These are phyloP conservation scores for Alternaria angustiovoidea DNA, from an alignment of 2,329 filamentous ascomycete genomes.

Conservation along the genomic window DNA sequence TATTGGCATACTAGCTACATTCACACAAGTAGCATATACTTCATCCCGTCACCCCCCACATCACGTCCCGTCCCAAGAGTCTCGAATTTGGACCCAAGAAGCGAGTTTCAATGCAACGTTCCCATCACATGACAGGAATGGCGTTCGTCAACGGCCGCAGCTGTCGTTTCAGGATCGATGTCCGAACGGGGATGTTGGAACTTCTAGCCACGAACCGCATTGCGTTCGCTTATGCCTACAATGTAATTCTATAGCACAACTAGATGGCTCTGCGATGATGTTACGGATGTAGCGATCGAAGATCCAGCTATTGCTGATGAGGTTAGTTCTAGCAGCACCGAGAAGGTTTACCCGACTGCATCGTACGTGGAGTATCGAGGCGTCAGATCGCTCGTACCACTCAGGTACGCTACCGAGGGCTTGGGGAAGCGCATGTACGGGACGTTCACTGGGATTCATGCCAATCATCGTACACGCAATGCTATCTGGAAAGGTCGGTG, in stretches of 20 bases:
- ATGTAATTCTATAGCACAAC: neutral
- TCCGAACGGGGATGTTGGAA: slow-evolving; percentile 1
- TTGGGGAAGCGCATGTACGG: neutral
- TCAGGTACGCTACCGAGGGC: neutral
- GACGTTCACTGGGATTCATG: neutral
- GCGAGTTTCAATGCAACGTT: neutral
- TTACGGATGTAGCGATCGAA: neutral
- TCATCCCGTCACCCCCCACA: neutral
- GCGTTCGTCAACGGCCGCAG: neutral
- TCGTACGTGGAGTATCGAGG: neutral
- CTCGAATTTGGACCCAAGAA: neutral
- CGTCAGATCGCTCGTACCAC: neutral
- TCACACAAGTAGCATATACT: neutral
- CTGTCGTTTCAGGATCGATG: neutral
- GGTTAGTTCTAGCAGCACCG: neutral
- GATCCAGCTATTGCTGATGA: neutral
- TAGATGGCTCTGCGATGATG: neutral
- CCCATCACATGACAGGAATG: neutral
- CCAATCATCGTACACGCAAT: neutral
- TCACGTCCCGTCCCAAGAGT: neutral
- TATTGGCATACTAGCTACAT: neutral
- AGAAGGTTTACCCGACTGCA: neutral
- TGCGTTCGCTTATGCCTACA: neutral
- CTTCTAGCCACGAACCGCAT: neutral
- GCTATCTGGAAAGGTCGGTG: neutral